Conservation (phyloP, 2,329 filamentous ascomycete species). For the Sporothrix brasiliensis region DNA sequence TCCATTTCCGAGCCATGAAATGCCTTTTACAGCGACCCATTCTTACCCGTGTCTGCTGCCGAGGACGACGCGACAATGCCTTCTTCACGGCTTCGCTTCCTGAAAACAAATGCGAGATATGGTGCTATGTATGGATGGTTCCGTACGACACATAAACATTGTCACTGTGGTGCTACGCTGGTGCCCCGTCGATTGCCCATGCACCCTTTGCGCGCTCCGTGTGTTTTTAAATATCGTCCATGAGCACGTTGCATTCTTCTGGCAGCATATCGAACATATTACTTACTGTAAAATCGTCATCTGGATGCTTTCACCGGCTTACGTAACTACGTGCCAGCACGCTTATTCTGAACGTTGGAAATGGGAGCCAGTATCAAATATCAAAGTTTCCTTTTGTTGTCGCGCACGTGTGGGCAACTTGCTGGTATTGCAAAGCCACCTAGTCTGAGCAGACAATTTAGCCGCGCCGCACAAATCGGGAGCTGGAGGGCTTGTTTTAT, state of each 20-base stretch:
- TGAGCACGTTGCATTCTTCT: background rate
- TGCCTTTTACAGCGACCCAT: background rate
- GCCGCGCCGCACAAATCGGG: constrained; percentile 20
- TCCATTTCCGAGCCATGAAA: background rate
- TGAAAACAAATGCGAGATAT: constrained; percentile 1
- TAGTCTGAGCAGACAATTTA: background rate
- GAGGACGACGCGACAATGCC: background rate
- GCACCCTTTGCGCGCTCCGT: constrained; percentile 3
- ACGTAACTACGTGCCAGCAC: background rate
- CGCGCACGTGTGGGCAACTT: background rate
- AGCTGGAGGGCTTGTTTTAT: background rate
- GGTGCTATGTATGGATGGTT: background rate
- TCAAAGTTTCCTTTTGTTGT: background rate
- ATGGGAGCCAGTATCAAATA: background rate
- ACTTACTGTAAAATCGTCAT: background rate
- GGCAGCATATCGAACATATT: background rate
- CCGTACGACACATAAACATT: background rate
- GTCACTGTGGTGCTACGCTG: background rate
- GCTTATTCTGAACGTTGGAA: background rate
- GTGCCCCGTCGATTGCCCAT: background rate
- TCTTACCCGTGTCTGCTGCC: background rate
- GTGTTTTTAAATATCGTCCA: background rate
- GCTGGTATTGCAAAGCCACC: background rate
- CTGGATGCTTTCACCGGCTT: background rate
- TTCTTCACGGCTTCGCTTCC: background rate